Evolutionary conservation across 371 early-diverging fungal species (phyloP), one percentile per base, ranked within the genome.

Genomic region (Mucor saturninus): DNA sequence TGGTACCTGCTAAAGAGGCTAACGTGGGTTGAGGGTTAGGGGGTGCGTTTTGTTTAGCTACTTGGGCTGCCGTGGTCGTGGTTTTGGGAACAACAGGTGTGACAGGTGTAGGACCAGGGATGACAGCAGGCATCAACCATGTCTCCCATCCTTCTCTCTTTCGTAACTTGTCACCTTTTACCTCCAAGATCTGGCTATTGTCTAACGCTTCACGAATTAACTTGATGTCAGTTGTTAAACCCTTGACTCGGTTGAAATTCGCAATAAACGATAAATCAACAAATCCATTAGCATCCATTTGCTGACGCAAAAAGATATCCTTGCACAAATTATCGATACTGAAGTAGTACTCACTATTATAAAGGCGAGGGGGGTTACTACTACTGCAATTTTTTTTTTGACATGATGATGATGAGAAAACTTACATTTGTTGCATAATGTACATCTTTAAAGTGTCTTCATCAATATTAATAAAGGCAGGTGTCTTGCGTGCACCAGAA

Each of bases 251-350:
- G 74, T 94, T 94, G 74, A 97, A 97, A 61, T 85, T 85, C 42
- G 92, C 88, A 58, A 97, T 69, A 4, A 94, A 72, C 5, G 76
- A 71, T 31, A 96, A 57, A 15, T 87, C 83, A 14, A 95, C 92
- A 63, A 75, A 93, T 31, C 95, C 95, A 61, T 91, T 82, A 1
- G 74, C 56, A 59, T 93, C 87, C 97, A 98, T 98, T 74, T 87
- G 94, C 32, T 83, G 80, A 54, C 98, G 91, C 83, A 98, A 92
- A 73, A 86, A 97, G 15, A 95, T 79, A 70, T 98, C 98, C 60
- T 91, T 91, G 87, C 94, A 93, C 50, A 98, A 77, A 72, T 98
- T 98, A 56, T 96, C 97, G 52, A 94, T 86, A 62, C 95, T 95
- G 64, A 97, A 97, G 82, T 98, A 98, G 76, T 93, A 92, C 64